Conservation (phyloP, 192 early-diverging fungal genomes). For the Coemansia asiatica region DNA sequence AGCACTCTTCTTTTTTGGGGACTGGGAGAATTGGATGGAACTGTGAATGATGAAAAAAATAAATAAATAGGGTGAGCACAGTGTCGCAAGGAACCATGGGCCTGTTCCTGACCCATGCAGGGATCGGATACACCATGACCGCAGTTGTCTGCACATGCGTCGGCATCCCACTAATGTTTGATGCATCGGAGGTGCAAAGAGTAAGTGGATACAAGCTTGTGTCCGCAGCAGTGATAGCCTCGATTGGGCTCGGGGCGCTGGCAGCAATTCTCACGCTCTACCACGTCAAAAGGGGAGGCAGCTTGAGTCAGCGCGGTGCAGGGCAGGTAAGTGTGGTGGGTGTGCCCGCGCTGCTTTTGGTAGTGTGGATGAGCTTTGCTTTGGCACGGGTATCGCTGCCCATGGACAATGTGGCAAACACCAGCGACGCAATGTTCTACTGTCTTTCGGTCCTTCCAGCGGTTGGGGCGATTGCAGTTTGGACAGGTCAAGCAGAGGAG, state of each 20-base stretch:
- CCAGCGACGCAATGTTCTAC: conserved; percentile 51
- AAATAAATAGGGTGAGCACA: conserved; percentile 39
- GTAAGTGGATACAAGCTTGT: conserved; percentile 47
- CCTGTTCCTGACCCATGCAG: conserved; percentile 37
- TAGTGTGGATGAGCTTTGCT: conserved; percentile 35
- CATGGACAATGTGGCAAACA: conserved; percentile 33
- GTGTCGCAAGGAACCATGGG: conserved; percentile 22
- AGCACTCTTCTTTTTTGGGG: neutral
- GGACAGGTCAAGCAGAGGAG: conserved; percentile 33
- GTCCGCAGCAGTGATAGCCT: conserved; percentile 30
- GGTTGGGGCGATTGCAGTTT: conserved; percentile 22
- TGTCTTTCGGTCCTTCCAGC: conserved; percentile 43
- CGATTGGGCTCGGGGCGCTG: conserved; percentile 27
- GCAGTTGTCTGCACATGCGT: conserved; percentile 33
- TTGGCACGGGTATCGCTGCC: conserved; percentile 44
- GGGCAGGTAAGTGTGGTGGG: conserved; percentile 19
- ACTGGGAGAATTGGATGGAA: neutral
- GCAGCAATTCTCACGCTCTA: conserved; percentile 38
- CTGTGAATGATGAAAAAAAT: no score
- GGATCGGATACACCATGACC: conserved; percentile 23
- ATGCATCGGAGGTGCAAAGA: conserved; percentile 26
- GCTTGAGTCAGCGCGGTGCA: conserved; percentile 5
- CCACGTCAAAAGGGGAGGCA: conserved; percentile 23
- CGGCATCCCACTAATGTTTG: conserved; percentile 46
- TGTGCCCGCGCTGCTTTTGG: conserved; percentile 29